Evolutionary conservation across 768 basidiomycete species (phyloP).

Genomic region (Termitomyces sp.): DNA sequence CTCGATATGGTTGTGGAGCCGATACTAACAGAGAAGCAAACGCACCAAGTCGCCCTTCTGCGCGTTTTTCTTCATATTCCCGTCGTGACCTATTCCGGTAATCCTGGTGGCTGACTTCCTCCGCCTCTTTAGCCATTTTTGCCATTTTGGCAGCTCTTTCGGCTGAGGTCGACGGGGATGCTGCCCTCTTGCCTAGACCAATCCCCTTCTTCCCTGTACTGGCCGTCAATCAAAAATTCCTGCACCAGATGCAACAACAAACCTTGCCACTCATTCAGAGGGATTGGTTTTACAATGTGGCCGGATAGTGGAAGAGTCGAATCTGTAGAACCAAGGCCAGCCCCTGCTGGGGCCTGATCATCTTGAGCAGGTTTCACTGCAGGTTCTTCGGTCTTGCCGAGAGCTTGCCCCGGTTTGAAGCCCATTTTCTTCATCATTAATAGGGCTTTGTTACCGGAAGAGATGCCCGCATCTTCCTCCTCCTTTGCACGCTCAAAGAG

Average conservation of each 20-base stretch:
- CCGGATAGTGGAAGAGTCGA: neutral
- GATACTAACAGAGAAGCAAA: neutral
- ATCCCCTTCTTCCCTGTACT: conserved; percentile 72
- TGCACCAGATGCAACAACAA: conserved; percentile 17
- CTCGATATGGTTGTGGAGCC: neutral
- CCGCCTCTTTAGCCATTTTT: conserved; percentile 72
- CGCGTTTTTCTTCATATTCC: conserved; percentile 73
- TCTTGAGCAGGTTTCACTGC: conserved; percentile 2
- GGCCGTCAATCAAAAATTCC: neutral
- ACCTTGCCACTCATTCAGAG: conserved; percentile 82
- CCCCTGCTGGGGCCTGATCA: conserved; percentile 1
- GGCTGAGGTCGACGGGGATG: conserved; percentile 52
- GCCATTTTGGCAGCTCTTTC: conserved; percentile 73
- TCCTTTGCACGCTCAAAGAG: conserved; percentile 76
- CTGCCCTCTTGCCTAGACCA: conserved; percentile 61
- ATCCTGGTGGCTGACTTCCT: conserved; percentile 44
- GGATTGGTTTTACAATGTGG: conserved; percentile 64
- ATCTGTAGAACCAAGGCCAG: neutral
- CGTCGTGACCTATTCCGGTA: conserved; percentile 68
- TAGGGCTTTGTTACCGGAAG: conserved; percentile 67
- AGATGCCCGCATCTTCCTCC: conserved; percentile 45
- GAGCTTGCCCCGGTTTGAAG: conserved; percentile 77
- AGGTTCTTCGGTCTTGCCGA: conserved; percentile 42
- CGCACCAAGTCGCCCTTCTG: conserved; percentile 59
- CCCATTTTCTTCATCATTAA: conserved; percentile 95